phyloP scores from a whole-genome alignment of 2,329 filamentous ascomycete species.

The Aspergillus sojae region DNA sequence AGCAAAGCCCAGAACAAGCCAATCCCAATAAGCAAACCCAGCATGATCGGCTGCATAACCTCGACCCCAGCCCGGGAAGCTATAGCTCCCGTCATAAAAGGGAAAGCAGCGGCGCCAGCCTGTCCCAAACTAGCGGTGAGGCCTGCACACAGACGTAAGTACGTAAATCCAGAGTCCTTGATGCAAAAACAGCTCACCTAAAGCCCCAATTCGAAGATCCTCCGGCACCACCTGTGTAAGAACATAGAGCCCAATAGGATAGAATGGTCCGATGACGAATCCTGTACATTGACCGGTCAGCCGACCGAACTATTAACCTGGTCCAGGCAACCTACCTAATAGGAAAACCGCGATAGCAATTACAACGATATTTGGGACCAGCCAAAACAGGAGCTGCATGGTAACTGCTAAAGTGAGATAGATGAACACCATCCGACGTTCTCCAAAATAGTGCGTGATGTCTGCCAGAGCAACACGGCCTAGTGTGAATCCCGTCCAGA shows the following conservation, averaged over 20 bases:
- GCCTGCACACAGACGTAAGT: constrained; percentile 16
- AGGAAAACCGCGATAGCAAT: constrained; percentile 27
- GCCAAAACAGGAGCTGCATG: constrained; percentile 27
- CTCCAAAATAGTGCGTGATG: constrained; percentile 27
- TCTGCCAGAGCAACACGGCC: constrained; percentile 26
- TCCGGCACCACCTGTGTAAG: constrained; percentile 27
- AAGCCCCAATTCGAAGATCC: constrained; percentile 26
- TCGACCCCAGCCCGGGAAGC: constrained; percentile 27
- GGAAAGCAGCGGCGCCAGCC: constrained; percentile 27
- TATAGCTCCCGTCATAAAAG: constrained; percentile 27
- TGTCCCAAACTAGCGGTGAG: constrained; percentile 27
- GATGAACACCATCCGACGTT: constrained; percentile 27
- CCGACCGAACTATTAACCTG: not conserved
- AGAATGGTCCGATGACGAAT: constrained; percentile 29
- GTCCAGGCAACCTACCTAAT: constrained; percentile 17
- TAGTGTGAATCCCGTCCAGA: constrained; percentile 27
- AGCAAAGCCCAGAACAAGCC: constrained; percentile 24
- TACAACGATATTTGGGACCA: constrained; percentile 24
- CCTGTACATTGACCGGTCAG: constrained; percentile 11
- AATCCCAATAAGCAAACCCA: constrained; percentile 24
- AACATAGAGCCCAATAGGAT: constrained; percentile 28
- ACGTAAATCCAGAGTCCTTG: not conserved
- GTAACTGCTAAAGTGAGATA: constrained; percentile 22
- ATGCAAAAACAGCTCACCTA: constrained; percentile 18
- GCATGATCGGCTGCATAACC: constrained; percentile 28